Evolutionary conservation across 1,284 basidiomycete species (phyloP).

Genomic region (Mycosarcoma maydis): DNA sequence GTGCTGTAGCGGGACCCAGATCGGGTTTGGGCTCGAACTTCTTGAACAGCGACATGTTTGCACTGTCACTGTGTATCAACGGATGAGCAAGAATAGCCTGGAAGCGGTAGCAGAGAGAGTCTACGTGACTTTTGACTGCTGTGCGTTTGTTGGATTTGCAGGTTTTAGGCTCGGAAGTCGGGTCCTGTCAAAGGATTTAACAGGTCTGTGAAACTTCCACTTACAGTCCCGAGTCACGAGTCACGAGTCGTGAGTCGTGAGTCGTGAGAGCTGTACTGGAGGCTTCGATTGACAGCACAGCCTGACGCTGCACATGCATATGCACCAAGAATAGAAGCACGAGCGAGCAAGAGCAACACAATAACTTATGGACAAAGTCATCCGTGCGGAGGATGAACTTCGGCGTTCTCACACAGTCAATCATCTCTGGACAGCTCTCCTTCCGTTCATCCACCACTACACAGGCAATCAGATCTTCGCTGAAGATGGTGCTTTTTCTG

Average conservation of each 20-base stretch:
- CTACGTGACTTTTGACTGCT: not conserved
- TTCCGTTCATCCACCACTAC: too few relatives aligned
- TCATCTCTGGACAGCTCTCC: too few relatives aligned
- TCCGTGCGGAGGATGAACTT: too few relatives aligned
- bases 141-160: slow-evolving; percentile 6
- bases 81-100: not conserved
- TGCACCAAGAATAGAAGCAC: slow-evolving; percentile 1
- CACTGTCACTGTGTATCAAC: not conserved
- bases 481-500: slow-evolving; percentile 13
- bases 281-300: slow-evolving; percentile 20
- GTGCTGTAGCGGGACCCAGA: slow-evolving; percentile 88
- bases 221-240: too few relatives aligned
- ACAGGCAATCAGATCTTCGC: too few relatives aligned
- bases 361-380: too few relatives aligned
- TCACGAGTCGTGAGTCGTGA: too few relatives aligned
- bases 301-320: not conserved
- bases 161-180: slow-evolving; percentile 24
- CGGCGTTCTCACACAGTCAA: too few relatives aligned
- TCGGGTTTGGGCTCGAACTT: slow-evolving; percentile 76
- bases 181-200: slow-evolving; percentile 5
- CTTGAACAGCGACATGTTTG: slow-evolving; percentile 65
- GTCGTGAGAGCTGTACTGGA: too few relatives aligned
- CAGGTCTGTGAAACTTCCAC: slow-evolving; percentile 28
- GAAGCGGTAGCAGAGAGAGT: too few relatives aligned
- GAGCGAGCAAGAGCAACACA: not conserved